Evolutionary conservation across 768 basidiomycete species (phyloP).

Genomic region (Rubroboletus pulcherrimus): DNA sequence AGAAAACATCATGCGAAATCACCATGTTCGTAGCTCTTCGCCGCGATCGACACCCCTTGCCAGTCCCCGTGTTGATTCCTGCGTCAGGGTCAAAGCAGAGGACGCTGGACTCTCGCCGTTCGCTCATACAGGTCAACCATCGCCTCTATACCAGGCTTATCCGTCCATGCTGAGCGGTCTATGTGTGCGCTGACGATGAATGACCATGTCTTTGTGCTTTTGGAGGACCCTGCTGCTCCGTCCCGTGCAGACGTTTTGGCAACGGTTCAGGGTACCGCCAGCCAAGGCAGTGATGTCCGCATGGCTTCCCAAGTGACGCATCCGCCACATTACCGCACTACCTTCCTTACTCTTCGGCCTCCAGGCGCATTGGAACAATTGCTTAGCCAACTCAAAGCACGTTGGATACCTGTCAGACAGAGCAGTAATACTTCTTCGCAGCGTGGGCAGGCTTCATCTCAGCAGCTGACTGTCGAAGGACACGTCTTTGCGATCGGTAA

Average conservation of each 20-base stretch:
- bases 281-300: conserved; percentile 13
- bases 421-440: conserved; percentile 35
- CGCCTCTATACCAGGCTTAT: conserved; percentile 48
- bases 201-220: conserved; percentile 72
- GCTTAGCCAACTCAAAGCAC: conserved; percentile 66
- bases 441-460: conserved; percentile 47
- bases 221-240: conserved; percentile 75
- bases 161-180: conserved; percentile 55
- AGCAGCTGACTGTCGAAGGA: conserved; percentile 73
- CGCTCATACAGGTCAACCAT: conserved; percentile 75
- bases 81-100: conserved; percentile 52
- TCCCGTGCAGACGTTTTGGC: conserved; percentile 54
- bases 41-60: conserved; percentile 7
- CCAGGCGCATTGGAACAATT: conserved; percentile 75
- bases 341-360: conserved; percentile 72
- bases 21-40: conserved; percentile 46
- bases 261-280: conserved; percentile 38
- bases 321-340: conserved; percentile 65
- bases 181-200: conserved; percentile 79
- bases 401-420: conserved; percentile 71
- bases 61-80: conserved; percentile 15
- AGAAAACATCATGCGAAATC: conserved; percentile 67
- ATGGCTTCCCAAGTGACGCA: conserved; percentile 16
- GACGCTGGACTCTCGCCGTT: conserved; percentile 67
- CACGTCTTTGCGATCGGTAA: conserved; percentile 70